A percentile compares a stretch with the other conserved stretches of the same genome.
These are phyloP conservation scores for Cyanodermella asteris DNA, from an alignment of 2,329 filamentous ascomycete genomes.

Conservation along the genomic window DNA sequence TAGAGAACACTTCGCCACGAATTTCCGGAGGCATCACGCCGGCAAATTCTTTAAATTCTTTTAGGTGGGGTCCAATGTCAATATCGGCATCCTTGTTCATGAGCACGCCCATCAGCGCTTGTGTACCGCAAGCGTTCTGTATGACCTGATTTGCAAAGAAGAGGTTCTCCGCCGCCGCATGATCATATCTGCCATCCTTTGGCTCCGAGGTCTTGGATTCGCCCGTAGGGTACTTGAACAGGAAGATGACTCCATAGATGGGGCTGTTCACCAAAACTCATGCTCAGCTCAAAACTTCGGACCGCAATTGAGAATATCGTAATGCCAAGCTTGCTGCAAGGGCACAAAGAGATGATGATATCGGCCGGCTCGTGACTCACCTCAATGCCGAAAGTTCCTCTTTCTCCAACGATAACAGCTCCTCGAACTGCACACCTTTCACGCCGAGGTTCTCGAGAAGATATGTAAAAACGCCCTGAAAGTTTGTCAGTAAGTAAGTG, in stretches of 20 bases:
- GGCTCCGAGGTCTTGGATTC: constrained; percentile 42
- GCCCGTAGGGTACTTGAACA: constrained; percentile 85
- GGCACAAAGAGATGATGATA: too few species aligned
- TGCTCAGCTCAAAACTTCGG: background rate
- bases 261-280: constrained; percentile 34
- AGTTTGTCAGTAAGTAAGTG: constrained; percentile 7
- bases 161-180: constrained; percentile 47
- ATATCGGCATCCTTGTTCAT: constrained; percentile 59
- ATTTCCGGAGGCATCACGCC: constrained; percentile 54
- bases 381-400: too few species aligned
- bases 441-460: constrained; percentile 83
- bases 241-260: constrained; percentile 90
- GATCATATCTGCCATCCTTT: constrained; percentile 63
- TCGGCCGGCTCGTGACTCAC: too few species aligned
- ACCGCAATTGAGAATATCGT: too few species aligned
- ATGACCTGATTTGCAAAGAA: constrained; percentile 97
- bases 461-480: constrained; percentile 84
- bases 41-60: constrained; percentile 73
- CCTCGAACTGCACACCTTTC: constrained; percentile 87
- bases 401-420: constrained; percentile 79
- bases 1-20: constrained; percentile 44
- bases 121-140: constrained; percentile 93
- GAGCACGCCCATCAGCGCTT: constrained; percentile 77
- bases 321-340: too few species aligned
- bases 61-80: constrained; percentile 48